Evolutionary conservation across 2,329 filamentous ascomycete genomes (phyloP), one percentile per base, ranked within the genome.

Genomic region (Aspergillus novoparasiticus): DNA sequence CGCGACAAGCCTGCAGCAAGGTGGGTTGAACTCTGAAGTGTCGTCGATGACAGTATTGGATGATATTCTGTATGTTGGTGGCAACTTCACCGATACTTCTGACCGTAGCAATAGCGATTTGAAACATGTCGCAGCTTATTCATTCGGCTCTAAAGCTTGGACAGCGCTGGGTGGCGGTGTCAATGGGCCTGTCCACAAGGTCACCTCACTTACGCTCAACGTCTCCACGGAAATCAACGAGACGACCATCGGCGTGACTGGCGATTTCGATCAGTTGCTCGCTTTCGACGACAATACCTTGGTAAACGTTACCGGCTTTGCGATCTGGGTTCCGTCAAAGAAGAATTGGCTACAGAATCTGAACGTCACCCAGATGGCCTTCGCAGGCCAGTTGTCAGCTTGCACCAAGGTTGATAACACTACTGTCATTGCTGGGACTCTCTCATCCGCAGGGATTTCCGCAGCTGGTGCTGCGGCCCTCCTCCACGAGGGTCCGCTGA

Each of bases 281-380:
- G 86, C 85, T 0, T 94, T 93, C 69, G 69, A 82, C 41, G 82
- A 83, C 66, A 89, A 89, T 68, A 76, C 83, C 8, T 85, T 87
- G 11, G 83, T 89, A 32, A 72, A 85, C 10, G 90, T 89, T 0
- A 79, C 87, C 57, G 93, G 94, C 2, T 93, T 99, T 72, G 94
- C 93, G 16, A 84, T 98, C 43, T 99, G 95, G 95, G 90, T 98
- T 9, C 92, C 92, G 3, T 96, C 93, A 4, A 84, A 86, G 65
- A 85, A 84, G 62, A 95, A 95, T 74, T 99, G 95, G 95, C 83
- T 99, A 19, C 88, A 93, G 73, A 95, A 96, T 69, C 80, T 97
- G 21, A 78, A 88, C 41, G 81, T 87, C 8, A 80, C 86, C 9
- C 84, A 88, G 36, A 88, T 91, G 60, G 83, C 86, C 8, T 86